Base-by-base conservation (phyloP, 2,329 filamentous ascomycete species). In the Aciculosporium take region DNA sequence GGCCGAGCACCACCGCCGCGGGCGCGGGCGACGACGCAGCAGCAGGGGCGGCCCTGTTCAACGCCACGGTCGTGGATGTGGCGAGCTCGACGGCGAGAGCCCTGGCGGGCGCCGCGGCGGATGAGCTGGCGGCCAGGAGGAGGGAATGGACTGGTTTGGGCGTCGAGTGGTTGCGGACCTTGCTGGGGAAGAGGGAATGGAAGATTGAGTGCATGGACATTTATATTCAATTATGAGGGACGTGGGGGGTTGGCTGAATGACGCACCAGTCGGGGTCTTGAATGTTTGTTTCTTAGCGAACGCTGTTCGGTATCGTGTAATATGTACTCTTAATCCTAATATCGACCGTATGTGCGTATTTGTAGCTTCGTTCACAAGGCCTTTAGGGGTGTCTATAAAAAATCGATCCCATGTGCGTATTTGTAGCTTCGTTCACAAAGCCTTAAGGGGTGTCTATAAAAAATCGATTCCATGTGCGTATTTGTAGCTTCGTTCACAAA, bases 201-300 rank as follows among this genome's bases (percentile, higher is more conserved):
- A 76, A 83, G 52, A 74, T 98, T 48, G 86, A 89, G 43, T 95
- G 88, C 59, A 72, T 98, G 61, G 87, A 94, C 60, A 75, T 96
- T 24, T 79, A 88, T 52, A 77, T 96, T 40, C 71, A 84, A 48
- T 64, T 94, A 32, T 50, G 40, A 48, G 24, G 2, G 17, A 3
- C 7, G 20, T n/a, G 20, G 30, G 7, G 30, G 13, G 15, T 21
- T 21, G n/a, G n/a, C n/a, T n/a, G n/a, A n/a, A n/a, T n/a, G n/a
- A n/a, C n/a, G n/a, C n/a, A n/a, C n/a, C n/a, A n/a, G n/a, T n/a
- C n/a, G n/a, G n/a, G n/a, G n/a, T n/a, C n/a, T n/a, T n/a, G n/a
- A n/a, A n/a, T n/a, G n/a, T n/a, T n/a, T n/a, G n/a, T n/a, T n/a
- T n/a, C n/a, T n/a, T n/a, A n/a, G n/a, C n/a, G n/a, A n/a, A n/a